Evolutionary conservation across 2,329 filamentous ascomycete genomes (phyloP).

Genomic region (Didymella exigua): DNA sequence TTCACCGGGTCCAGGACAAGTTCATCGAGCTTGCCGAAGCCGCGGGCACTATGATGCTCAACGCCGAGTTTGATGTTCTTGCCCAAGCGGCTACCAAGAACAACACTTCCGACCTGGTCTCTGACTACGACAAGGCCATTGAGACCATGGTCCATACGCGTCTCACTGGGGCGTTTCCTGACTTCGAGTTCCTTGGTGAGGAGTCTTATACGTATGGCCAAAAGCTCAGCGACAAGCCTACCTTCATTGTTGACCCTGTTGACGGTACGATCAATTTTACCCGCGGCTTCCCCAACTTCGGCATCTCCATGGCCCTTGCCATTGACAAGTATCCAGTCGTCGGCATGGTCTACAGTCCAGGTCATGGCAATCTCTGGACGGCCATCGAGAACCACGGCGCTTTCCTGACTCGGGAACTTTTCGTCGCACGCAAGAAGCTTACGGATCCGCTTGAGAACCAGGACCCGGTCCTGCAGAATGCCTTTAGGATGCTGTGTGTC

Average conservation of each 20-base stretch:
- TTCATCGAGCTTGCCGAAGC: constrained; percentile 35
- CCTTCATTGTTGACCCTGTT: constrained; percentile 48
- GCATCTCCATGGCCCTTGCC: constrained; percentile 41
- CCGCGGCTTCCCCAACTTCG: constrained; percentile 46
- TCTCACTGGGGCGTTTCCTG: constrained; percentile 54
- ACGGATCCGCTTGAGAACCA: not conserved
- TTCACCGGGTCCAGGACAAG: constrained; percentile 24
- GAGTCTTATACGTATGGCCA: constrained; percentile 43
- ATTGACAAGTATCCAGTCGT: constrained; percentile 43
- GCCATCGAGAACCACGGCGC: constrained; percentile 44
- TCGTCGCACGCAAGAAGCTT: constrained; percentile 5
- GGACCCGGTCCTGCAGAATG: not conserved
- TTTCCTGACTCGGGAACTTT: constrained; percentile 29
- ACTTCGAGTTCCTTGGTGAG: constrained; percentile 51
- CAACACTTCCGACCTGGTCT: constrained; percentile 59
- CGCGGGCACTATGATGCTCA: constrained; percentile 43
- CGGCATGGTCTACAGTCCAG: constrained; percentile 46
- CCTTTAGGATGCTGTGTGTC: not conserved
- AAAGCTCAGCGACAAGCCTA: constrained; percentile 38
- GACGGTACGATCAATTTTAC: constrained; percentile 50
- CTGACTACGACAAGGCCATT: constrained; percentile 60
- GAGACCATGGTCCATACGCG: constrained; percentile 56
- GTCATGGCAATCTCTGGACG: constrained; percentile 43
- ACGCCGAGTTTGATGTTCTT: constrained; percentile 37
- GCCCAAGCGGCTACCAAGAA: constrained; percentile 35